A percentile compares a stretch with the other conserved stretches of the same genome.
phyloP scores from a whole-genome alignment of 805 yeast genomes.

The Kluyveromyces dobzhanskii region DNA sequence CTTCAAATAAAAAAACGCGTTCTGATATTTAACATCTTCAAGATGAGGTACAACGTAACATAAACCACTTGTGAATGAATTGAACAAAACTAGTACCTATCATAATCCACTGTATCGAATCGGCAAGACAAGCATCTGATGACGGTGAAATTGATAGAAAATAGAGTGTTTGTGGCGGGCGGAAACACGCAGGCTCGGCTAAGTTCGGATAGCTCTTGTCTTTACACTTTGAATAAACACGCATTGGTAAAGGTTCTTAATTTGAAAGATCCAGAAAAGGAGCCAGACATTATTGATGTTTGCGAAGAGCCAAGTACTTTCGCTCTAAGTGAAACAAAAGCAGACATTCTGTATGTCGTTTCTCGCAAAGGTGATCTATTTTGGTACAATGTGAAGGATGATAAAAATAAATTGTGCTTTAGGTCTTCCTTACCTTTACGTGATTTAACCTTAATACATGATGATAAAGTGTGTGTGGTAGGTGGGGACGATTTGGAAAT shows the following conservation, averaged over 20 bases:
- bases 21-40: no score
- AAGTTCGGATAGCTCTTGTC: constrained; percentile 22
- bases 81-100: no score
- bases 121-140: not conserved
- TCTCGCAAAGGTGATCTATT: constrained; percentile 22
- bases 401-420: constrained; percentile 32
- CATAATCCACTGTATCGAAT: no score
- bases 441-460: constrained; percentile 50
- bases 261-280: constrained; percentile 41
- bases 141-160: not conserved
- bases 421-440: constrained; percentile 32
- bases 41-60: no score
- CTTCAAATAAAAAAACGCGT: no score
- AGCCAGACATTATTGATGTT: constrained; percentile 52
- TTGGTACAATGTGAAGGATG: constrained; percentile 13
- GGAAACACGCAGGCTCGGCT: constrained; percentile 22
- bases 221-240: constrained; percentile 45
- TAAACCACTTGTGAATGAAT: no score
- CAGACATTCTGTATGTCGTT: constrained; percentile 14
- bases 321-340: constrained; percentile 7
- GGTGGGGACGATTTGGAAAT: constrained; percentile 65
- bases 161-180: constrained; percentile 22
- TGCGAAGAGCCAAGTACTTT: constrained; percentile 39
- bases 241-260: constrained; percentile 48
- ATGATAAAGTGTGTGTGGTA: constrained; percentile 47